Conservation (phyloP, 2,329 filamentous ascomycete genomes). For the Pseudopithomyces maydicus region DNA sequence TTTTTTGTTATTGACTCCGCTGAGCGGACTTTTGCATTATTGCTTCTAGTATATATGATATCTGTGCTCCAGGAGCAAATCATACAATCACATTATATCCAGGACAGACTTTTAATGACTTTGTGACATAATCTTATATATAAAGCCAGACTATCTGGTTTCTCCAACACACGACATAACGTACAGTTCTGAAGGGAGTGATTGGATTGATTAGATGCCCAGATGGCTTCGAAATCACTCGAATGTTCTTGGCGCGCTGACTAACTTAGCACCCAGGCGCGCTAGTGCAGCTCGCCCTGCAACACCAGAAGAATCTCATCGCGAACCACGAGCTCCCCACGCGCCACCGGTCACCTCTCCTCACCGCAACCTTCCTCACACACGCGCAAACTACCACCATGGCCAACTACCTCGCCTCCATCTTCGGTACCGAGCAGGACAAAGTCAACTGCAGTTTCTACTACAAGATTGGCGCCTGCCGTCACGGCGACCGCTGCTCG, state of each 20-base stretch:
- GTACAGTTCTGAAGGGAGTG: too few species aligned
- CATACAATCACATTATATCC: background rate
- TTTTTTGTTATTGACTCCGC: background rate
- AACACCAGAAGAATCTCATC: constrained; percentile 1
- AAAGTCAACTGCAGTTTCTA: constrained; percentile 99
- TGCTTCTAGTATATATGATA: background rate
- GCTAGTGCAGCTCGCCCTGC: background rate
- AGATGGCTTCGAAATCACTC: constrained; percentile 1
- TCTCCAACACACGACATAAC: too few species aligned
- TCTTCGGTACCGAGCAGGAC: constrained; percentile 99
- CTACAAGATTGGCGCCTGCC: constrained; percentile 99
- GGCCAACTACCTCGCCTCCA: constrained; percentile 98
- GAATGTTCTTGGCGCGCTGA: constrained; percentile 7
- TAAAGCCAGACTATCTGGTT: too few species aligned
- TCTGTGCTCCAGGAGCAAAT: background rate
- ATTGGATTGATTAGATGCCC: too few species aligned
- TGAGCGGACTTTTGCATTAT: background rate
- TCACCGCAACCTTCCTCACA: background rate
- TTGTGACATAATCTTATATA: too few species aligned
- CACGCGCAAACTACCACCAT: constrained; percentile 54
- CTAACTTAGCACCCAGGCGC: background rate
- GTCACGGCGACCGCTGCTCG: constrained; percentile 96
- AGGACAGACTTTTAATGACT: too few species aligned
- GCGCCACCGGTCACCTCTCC: constrained; percentile 2
- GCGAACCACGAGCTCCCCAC: background rate